A percentile compares a stretch with the other conserved stretches of the same genome.
Evolutionary conservation across 1,284 basidiomycete species (phyloP).

Genomic region (Naganishia albida): DNA sequence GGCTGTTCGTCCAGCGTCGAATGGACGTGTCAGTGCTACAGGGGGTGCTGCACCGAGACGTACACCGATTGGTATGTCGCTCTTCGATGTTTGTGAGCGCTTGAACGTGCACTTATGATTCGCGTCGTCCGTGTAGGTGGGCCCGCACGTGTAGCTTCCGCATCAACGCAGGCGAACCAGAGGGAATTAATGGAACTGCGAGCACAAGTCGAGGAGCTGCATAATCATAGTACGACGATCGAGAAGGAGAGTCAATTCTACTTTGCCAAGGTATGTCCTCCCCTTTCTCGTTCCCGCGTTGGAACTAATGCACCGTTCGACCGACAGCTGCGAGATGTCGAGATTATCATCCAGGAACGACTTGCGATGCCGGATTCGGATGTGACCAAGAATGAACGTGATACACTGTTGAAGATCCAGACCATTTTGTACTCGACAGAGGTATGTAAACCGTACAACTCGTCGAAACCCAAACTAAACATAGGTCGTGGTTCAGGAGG

Average conservation of each 20-base stretch:
- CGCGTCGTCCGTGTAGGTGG: constrained; percentile 27
- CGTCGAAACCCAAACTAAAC: neutral
- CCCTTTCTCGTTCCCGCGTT: neutral
- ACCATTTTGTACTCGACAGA: constrained; percentile 93
- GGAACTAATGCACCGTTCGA: neutral
- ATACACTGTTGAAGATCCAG: constrained; percentile 79
- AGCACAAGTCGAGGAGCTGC: constrained; percentile 79
- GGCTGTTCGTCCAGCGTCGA: constrained; percentile 17
- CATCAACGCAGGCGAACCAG: constrained; percentile 38
- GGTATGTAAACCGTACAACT: constrained; percentile 57
- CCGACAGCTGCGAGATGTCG: constrained; percentile 83
- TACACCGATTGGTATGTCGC: constrained; percentile 18
- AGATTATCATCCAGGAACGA: constrained; percentile 82
- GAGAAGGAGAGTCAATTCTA: constrained; percentile 98
- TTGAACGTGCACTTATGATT: neutral
- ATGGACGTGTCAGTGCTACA: constrained; percentile 18
- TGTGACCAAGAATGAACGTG: constrained; percentile 64
- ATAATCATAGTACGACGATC: constrained; percentile 76
- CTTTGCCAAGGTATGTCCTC: constrained; percentile 78
- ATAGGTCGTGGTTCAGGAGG: constrained; percentile 54
- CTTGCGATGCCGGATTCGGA: constrained; percentile 61
- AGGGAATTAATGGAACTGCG: constrained; percentile 64
- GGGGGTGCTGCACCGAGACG: constrained; percentile 26
- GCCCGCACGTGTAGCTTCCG: constrained; percentile 30
- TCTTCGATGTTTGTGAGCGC: neutral